These are phyloP conservation scores for Flaveria bidentis DNA, from an alignment of 129 eudicot species.

Conservation along the genomic window DNA sequence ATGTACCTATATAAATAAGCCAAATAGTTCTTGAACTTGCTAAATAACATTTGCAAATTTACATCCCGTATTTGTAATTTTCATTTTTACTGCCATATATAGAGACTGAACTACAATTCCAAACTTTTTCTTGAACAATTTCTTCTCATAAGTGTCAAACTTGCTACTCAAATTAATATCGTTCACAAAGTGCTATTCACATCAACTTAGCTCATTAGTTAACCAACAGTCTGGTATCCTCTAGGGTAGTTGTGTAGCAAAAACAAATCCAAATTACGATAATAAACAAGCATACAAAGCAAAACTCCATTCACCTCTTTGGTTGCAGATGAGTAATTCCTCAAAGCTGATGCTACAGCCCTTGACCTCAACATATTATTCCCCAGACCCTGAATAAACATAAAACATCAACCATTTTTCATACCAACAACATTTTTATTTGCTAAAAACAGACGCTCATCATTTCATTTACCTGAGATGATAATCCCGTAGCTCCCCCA, in stretches of 20 bases:
- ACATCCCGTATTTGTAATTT: background rate
- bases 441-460: background rate
- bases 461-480: conserved; percentile 30
- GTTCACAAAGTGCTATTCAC: background rate
- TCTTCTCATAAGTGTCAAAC: background rate
- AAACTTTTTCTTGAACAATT: background rate
- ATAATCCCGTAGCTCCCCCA: conserved; percentile 25
- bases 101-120: background rate
- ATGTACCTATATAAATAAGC: background rate
- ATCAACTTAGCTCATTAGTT: background rate
- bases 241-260: background rate
- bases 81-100: background rate
- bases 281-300: background rate
- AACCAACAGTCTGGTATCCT: conserved; percentile 3
- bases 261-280: background rate
- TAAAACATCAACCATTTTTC: background rate
- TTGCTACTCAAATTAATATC: background rate
- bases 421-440: background rate
- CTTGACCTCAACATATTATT: conserved; percentile 20
- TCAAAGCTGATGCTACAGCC: conserved; percentile 24
- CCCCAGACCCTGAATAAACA: conserved; percentile 17
- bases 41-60: background rate
- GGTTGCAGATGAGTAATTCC: conserved; percentile 31
- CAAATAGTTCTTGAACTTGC: background rate
- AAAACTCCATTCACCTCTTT: conserved; percentile 29